Base-by-base conservation (phyloP, 1,284 basidiomycete species). In the Cryptococcus sp. region DNA sequence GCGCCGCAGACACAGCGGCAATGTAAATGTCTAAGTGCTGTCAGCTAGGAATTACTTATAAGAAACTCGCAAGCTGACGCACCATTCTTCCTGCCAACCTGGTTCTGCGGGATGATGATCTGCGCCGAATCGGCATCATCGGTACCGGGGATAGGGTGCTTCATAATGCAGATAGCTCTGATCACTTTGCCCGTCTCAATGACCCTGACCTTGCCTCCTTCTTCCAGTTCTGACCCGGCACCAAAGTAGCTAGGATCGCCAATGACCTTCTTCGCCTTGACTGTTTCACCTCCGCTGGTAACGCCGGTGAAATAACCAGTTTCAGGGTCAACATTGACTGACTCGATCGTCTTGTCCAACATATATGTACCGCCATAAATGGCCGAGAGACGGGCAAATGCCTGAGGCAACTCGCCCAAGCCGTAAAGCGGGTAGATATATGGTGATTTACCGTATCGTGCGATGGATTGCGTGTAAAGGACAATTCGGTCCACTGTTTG, bases 291-390 rank as follows among this genome's bases (percentile, higher is more conserved):
- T 43, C 87, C 93, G 67, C 88, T 89, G 45, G 88, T 89, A 45
- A 99, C 96, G 56, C 96, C 95, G 53, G 89, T 84, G 70, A 99
- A 98, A 77, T 90, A 91, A 73, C 96, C 96, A 60, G 78, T 76
- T 49, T 88, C 85, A 10, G 80, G 73, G 73, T 89, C 89, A 50
- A 89, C 89, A 61, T 97, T 88, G 70, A 99, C 93, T 77, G 91
- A 86, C 65, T 97, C 88, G 69, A 97, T 89, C 58, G 83, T 83
- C 82, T 99, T 99, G 83, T 98, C 93, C 58, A 99, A 88, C 96
- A 99, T 99, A 82, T 99, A 99, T 17, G 96, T 99, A 53, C 96
- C 96, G 54, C 96, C 96, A 77, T 99, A 98, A 77, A 99, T 98
- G 68, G 96, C 96, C 65, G 91, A 94, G 57, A 98, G 84, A 75